Base-by-base conservation (phyloP, 2,329 filamentous ascomycete genomes). In the Byssoonygena ceratinophila region DNA sequence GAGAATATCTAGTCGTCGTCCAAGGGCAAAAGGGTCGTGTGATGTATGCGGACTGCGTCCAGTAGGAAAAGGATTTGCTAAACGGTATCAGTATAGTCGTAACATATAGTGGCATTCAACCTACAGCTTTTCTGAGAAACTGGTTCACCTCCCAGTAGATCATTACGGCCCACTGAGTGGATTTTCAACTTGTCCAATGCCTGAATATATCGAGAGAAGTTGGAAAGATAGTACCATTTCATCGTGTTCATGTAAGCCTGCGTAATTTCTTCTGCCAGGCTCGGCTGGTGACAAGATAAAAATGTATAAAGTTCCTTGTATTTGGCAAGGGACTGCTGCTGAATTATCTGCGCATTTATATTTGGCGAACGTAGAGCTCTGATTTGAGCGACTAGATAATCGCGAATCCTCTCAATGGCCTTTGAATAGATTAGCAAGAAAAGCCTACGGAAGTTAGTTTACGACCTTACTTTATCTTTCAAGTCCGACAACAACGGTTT, bases 221-320 rank as follows among this genome's bases (percentile, higher is more conserved):
- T 87, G 59, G 85, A 92, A 50, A 85, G 72, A 65, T 97, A 97
- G 64, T 98, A 98, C 92, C 92, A 98, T 50, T 89, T 82, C 88
- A 98, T 98, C 0, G 94, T 98, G 66, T 96, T 95, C 72, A 94
- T 84, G 63, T 98, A 98, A 2, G 94, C 92, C 65, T 88, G 85
- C 7, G 83, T 83, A 58, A 98, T 94, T 68, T 98, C 87, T 50
- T 90, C 84, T 7, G 87, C 88, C 4, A 98, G 79, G n/a, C 80
- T 76, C 1, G 85, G 74, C 61, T 97, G 89, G 59, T 91, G 85
- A 60, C 80, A 83, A 55, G 87, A 82, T 29, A 98, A 76, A 64
- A 97, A 98, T 4, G 80, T 77, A 68, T 84, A 98, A 0, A 96
- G 73, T 31, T 95, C 89, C 66, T 87, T 94, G 72, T 89, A 94